Evolutionary conservation across 2,329 filamentous ascomycete genomes (phyloP).

Genomic region (Nothopassalora personata): DNA sequence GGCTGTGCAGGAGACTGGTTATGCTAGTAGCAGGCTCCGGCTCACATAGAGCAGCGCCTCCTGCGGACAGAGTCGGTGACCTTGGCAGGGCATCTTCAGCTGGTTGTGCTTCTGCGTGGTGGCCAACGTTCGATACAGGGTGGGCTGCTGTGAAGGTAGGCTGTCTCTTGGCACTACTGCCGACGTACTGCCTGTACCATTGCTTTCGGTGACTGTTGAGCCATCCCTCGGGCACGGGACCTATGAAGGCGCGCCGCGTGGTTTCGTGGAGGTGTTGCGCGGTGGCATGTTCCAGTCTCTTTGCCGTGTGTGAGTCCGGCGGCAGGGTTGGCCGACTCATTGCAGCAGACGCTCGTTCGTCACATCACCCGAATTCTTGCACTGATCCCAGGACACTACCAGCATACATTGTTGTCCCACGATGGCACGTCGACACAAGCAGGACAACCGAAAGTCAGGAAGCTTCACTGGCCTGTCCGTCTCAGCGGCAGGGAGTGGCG

Average conservation of each 20-base stretch:
- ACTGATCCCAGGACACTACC: neutral
- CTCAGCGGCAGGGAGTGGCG: neutral
- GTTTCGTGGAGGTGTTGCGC: constrained; percentile 58
- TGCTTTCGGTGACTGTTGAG: constrained; percentile 57
- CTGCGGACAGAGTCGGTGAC: constrained; percentile 3
- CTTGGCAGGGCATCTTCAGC: neutral
- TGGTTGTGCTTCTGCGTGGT: neutral
- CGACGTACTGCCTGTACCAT: constrained; percentile 54
- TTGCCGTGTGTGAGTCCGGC: constrained; percentile 37
- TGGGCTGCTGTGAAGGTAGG: constrained; percentile 29
- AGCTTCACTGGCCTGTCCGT: neutral
- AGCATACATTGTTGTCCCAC: neutral
- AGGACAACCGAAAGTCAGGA: neutral
- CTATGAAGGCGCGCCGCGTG: constrained; percentile 58
- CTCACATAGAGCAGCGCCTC: constrained; percentile 2
- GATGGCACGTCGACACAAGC: neutral
- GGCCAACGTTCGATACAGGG: constrained; percentile 7
- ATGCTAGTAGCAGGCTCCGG: constrained; percentile 21
- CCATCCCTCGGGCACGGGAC: constrained; percentile 61
- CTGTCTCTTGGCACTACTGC: constrained; percentile 28
- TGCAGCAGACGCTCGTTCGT: constrained; percentile 6
- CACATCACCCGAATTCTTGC: neutral
- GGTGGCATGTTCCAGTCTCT: constrained; percentile 50
- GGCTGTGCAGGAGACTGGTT: constrained; percentile 26
- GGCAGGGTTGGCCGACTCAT: constrained; percentile 21